Percentiles rank a stretch among this genome's conserved stretches.
phyloP scores from a whole-genome alignment of 257 asterid species.

The Oldenlandia corymbosa region DNA sequence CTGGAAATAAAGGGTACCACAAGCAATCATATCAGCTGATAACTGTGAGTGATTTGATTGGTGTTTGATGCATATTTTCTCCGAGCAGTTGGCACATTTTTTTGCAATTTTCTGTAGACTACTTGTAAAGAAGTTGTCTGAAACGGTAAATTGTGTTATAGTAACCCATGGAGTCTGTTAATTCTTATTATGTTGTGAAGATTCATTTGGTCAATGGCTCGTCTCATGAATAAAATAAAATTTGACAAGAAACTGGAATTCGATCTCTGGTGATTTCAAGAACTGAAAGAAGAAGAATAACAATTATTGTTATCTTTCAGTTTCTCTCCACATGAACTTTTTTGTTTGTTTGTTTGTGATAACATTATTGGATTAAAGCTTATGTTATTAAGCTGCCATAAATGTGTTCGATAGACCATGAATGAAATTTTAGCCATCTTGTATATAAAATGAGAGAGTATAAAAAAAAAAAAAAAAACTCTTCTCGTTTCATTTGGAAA shows the following conservation, averaged over 20 bases:
- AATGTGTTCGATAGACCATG: too few relatives aligned
- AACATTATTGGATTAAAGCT: not conserved
- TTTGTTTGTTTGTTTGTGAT: not conserved
- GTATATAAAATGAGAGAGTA: too few relatives aligned
- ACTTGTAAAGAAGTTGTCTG: not conserved
- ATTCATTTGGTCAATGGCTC: not conserved
- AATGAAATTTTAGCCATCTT: not conserved
- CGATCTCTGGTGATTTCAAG: not conserved
- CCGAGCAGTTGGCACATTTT: not conserved
- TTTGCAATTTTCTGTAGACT: not conserved
- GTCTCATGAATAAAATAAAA: not conserved
- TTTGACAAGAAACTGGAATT: not conserved
- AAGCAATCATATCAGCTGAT: constrained; percentile 54
- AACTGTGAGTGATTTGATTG: constrained; percentile 32
- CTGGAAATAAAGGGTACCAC: constrained; percentile 78
- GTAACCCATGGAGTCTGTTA: not conserved
- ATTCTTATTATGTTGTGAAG: not conserved
- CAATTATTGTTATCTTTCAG: not conserved
- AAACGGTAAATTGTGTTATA: not conserved
- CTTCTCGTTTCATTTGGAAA: not conserved
- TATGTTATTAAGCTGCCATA: too few relatives aligned
- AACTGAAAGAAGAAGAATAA: not conserved
- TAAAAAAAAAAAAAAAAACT: too few relatives aligned
- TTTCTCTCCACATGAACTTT: not conserved
- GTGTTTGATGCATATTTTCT: constrained; percentile 5